Evolutionary conservation across 768 basidiomycete genomes (phyloP).

Genomic region (Lactarius pseudohatsudake): DNA sequence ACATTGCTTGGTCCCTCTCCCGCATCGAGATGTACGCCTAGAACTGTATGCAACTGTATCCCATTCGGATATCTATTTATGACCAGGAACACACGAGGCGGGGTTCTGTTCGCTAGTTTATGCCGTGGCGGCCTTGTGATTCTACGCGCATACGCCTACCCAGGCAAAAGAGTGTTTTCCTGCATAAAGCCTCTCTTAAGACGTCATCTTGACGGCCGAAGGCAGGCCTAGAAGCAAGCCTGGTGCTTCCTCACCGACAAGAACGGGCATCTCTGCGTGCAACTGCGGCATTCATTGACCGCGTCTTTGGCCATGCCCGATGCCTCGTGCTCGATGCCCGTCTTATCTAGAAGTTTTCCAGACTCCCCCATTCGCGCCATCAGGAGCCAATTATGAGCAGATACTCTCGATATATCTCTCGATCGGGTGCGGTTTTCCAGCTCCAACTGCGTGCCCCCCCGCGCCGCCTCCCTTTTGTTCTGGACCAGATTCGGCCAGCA

Average conservation of each 20-base stretch:
- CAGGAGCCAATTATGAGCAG: background rate
- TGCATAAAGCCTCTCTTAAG: background rate
- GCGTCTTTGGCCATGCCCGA: background rate
- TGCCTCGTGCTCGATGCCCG: background rate
- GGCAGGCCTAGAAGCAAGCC: background rate
- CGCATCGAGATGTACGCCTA: background rate
- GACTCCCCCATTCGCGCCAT: background rate
- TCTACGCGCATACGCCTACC: background rate
- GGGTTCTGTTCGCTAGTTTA: background rate
- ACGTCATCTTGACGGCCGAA: constrained; percentile 7
- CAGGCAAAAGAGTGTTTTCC: background rate
- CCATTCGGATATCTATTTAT: background rate
- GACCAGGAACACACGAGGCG: constrained; percentile 2
- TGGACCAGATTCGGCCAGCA: background rate
- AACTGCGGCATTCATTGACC: background rate
- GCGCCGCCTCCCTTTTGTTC: background rate
- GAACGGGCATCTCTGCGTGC: background rate
- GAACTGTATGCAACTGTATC: background rate
- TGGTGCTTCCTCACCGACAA: background rate
- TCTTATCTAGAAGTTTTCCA: background rate
- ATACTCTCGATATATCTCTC: background rate
- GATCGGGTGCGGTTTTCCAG: background rate
- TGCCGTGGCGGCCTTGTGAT: background rate
- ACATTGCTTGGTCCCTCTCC: background rate
- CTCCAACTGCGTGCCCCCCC: background rate